phyloP scores from a whole-genome alignment of 2,329 filamentous ascomycete species.

The Orbilia quercus region DNA sequence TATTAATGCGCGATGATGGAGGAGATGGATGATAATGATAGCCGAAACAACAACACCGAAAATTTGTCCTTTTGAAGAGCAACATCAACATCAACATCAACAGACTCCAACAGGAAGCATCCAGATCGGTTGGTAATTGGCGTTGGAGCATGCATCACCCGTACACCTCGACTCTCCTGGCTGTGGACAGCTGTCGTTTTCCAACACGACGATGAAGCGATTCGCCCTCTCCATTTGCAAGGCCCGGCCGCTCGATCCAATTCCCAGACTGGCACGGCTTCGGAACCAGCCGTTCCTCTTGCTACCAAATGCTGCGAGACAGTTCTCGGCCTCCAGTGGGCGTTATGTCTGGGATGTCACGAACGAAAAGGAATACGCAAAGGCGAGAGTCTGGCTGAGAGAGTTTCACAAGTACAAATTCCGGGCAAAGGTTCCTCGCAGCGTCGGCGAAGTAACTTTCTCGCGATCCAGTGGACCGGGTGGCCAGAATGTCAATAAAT shows the following conservation, averaged over 20 bases:
- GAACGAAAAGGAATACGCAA: constrained; percentile 22
- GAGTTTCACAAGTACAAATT: constrained; percentile 6
- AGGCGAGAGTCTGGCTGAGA: constrained; percentile 23
- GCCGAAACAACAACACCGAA: not conserved
- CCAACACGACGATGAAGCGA: constrained; percentile 11
- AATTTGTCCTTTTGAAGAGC: too few relatives aligned
- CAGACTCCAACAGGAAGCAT: too few relatives aligned
- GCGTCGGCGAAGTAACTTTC: constrained; percentile 21
- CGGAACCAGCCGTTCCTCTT: not conserved
- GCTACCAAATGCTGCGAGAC: not conserved
- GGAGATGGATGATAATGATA: constrained; percentile 44
- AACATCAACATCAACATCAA: too few relatives aligned
- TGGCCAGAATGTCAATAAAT: constrained; percentile 51
- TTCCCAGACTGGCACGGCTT: not conserved
- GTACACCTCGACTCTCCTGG: not conserved
- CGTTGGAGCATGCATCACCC: not conserved
- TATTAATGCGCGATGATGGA: constrained; percentile 32
- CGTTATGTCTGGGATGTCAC: not conserved
- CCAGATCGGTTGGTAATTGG: too few relatives aligned
- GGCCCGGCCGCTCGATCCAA: not conserved
- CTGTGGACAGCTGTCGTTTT: not conserved
- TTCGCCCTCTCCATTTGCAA: constrained; percentile 9
- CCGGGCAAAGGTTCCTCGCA: constrained; percentile 7
- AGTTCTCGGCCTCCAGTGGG: not conserved
- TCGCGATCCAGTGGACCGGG: constrained; percentile 46